Conservation (phyloP, 768 basidiomycete genomes). For the Kwoniella sp. region DNA sequence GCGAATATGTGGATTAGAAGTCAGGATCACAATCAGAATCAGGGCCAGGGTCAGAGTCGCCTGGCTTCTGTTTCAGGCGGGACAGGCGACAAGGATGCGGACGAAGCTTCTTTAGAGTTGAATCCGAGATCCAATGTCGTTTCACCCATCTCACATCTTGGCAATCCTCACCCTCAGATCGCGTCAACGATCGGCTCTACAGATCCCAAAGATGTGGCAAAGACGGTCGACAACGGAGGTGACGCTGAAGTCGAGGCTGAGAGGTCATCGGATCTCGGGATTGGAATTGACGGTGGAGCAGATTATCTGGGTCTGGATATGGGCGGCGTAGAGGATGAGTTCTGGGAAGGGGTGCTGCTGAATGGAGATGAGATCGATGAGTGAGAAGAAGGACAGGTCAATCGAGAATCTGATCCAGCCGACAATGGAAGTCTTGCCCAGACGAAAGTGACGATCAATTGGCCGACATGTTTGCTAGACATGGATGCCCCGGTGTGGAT, state of each 20-base stretch:
- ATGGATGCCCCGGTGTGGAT: too few species aligned
- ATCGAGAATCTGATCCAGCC: too few species aligned
- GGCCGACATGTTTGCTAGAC: too few species aligned
- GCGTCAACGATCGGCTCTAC: not conserved
- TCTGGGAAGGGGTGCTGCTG: slow-evolving; percentile 23
- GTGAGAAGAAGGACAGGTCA: not conserved
- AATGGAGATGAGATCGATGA: slow-evolving; percentile 15
- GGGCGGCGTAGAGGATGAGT: slow-evolving; percentile 12
- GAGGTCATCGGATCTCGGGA: slow-evolving; percentile 12
- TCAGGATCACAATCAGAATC: not conserved
- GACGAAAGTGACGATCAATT: too few species aligned
- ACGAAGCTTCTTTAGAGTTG: slow-evolving; percentile 13
- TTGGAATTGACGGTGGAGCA: not conserved
- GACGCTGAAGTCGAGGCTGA: slow-evolving; percentile 12
- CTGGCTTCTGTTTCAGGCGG: not conserved
- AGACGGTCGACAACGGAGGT: not conserved
- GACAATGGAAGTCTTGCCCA: too few species aligned
- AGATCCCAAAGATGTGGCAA: not conserved
- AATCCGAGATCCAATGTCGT: not conserved
- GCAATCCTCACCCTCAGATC: not conserved
- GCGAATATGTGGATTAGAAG: not conserved
- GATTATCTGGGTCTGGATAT: not conserved
- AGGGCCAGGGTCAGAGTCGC: not conserved
- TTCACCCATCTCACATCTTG: not conserved
- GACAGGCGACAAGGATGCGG: slow-evolving; percentile 3